Evolutionary conservation across 129 eudicot genomes (phyloP), one percentile per base, ranked within the genome.

Genomic region (Arctium minus): DNA sequence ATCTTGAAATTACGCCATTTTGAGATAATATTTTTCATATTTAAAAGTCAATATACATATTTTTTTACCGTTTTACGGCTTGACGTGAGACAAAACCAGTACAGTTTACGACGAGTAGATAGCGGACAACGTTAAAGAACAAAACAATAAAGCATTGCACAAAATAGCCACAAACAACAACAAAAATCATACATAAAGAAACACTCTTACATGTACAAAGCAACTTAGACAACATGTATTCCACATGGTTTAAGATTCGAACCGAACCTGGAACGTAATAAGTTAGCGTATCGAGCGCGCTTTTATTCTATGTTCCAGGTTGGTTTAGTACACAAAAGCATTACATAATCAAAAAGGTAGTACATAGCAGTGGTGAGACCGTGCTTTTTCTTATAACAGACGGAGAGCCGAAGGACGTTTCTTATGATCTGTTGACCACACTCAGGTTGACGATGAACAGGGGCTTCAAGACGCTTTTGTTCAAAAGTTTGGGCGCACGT

Each of bases 401-500:
- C 35, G 3, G 5, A 67, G 35, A 27, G 12, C 30, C 0, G 32
- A 1, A 64, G 71, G 1, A 67, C 5, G 13, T 67, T 67, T 7
- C 71, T 5, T 8, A 8, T 8, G 9, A 67, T 0, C 36, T 33
- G 3, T 68, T 15, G 8, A 70, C 74, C 40, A 70, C 74, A 70
- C 33, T 22, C 74, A 1, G 6, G 3, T 70, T 8, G 35, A 35
- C 71, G 18, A 50, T 9, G 35, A 78, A 75, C 48, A 29, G 5
- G 33, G 1, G 42, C 13, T 27, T 79, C 12, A 9, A 40, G 82
- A 32, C 40, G 31, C 18, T 30, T 2, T 53, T 3, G 68, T 88
- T 91, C 87, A 93, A 85, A 93, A 87, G 72, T 79, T 88, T 7
- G 90, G 93, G 75, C 86, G 85, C 36, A 91, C 88, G 13, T 93